Evolutionary conservation across 805 yeast species (phyloP).

Genomic region (Ogataea polymorpha): DNA sequence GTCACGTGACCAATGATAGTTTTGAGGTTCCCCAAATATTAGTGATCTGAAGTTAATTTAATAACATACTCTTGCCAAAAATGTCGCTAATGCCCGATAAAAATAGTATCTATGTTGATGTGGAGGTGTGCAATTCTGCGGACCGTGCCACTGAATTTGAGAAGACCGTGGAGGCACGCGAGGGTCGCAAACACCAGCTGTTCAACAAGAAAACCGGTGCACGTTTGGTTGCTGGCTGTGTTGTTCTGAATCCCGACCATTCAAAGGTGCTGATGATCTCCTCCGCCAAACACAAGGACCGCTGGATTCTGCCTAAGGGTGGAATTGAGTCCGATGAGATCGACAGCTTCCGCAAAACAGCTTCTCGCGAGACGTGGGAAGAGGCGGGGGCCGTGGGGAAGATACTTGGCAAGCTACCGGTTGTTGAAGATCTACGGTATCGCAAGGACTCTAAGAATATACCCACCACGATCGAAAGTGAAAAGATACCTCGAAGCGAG

Average conservation of each 20-base stretch:
- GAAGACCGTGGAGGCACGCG: slow-evolving; percentile 40
- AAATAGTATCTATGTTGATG: slow-evolving; percentile 16
- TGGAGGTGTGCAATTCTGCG: slow-evolving; percentile 15
- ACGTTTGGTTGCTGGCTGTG: slow-evolving; percentile 89
- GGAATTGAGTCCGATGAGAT: slow-evolving; percentile 87
- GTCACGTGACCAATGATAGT: slow-evolving; percentile 10
- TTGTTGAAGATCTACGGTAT: slow-evolving; percentile 53
- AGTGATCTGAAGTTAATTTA: too few species aligned
- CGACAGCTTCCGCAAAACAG: slow-evolving; percentile 44
- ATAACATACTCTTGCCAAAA: neutral
- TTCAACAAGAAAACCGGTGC: slow-evolving; percentile 65
- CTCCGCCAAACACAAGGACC: slow-evolving; percentile 62
- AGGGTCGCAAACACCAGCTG: slow-evolving; percentile 58
- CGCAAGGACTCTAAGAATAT: slow-evolving; percentile 18
- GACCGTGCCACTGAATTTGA: slow-evolving; percentile 19
- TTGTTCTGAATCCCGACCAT: slow-evolving; percentile 58
- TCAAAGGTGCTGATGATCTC: slow-evolving; percentile 73
- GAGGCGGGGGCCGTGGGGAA: slow-evolving; percentile 88
- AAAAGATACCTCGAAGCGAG: slow-evolving; percentile 65
- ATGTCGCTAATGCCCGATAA: slow-evolving; percentile 10
- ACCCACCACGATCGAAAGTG: slow-evolving; percentile 26
- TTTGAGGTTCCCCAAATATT: too few species aligned
- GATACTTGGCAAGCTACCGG: slow-evolving; percentile 54
- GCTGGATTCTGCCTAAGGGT: slow-evolving; percentile 94
- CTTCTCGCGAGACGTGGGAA: slow-evolving; percentile 94